These are phyloP conservation scores for Suillus plorans DNA, from an alignment of 768 basidiomycete species.

Conservation along the genomic window DNA sequence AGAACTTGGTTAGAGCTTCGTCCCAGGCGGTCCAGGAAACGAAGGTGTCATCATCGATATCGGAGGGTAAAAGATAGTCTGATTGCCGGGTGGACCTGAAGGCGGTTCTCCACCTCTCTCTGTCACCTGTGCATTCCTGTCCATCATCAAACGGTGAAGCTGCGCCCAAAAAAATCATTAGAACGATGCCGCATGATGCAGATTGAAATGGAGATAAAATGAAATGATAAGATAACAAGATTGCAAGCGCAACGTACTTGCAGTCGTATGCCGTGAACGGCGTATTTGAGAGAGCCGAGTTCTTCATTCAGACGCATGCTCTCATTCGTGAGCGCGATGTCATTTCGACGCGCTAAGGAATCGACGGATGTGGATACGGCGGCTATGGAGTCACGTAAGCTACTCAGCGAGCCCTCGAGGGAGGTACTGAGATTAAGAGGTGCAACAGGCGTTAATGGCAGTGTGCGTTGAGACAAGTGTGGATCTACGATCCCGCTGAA, in stretches of 20 bases:
- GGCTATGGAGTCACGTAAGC: slow-evolving; percentile 60
- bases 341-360: slow-evolving; percentile 58
- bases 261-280: slow-evolving; percentile 75
- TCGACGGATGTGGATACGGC: slow-evolving; percentile 60
- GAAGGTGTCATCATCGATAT: slow-evolving; percentile 27
- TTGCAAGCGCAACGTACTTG: slow-evolving; percentile 48
- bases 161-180: slow-evolving; percentile 25
- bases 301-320: slow-evolving; percentile 73
- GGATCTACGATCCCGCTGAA: slow-evolving; percentile 22
- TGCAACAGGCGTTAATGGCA: slow-evolving; percentile 42
- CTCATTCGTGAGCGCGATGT: slow-evolving; percentile 70
- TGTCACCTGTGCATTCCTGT: slow-evolving; percentile 60
- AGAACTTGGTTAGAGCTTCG: slow-evolving; percentile 23
- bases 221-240: slow-evolving; percentile 9
- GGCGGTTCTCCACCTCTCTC: slow-evolving; percentile 37
- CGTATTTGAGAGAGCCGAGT: slow-evolving; percentile 63
- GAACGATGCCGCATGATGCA: not conserved
- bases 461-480: slow-evolving; percentile 26
- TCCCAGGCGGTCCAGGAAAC: slow-evolving; percentile 29
- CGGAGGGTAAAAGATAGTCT: slow-evolving; percentile 26
- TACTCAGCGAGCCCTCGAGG: slow-evolving; percentile 58
- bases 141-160: slow-evolving; percentile 76
- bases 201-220: slow-evolving; percentile 9
- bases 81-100: slow-evolving; percentile 18
- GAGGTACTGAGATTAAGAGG: slow-evolving; percentile 63